Base-by-base conservation (phyloP, 805 yeast species). In the Kodamaea leandrae region DNA sequence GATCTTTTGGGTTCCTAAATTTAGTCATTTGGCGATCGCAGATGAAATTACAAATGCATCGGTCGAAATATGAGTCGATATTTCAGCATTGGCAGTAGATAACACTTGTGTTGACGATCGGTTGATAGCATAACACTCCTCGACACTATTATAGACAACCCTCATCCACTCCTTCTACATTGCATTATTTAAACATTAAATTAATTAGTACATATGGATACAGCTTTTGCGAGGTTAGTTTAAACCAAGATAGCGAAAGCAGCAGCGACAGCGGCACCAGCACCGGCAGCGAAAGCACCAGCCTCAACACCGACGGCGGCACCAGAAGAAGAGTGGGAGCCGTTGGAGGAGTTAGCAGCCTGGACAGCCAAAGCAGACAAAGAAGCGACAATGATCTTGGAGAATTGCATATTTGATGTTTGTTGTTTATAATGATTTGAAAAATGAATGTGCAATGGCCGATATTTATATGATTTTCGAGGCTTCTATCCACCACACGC, bases 361-460 rank as follows among this genome's bases (percentile, higher is more conserved):
- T 49, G 56, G 18, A 51, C 57, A 30, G 52, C 50, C 35, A 52
- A 48, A 36, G 50, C 57, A 32, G 46, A 44, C 19, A 52, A 47
- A 19, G 53, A 49, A 36, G 42, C 44, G 38, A 47, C 37, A n/a
- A 39, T 17, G 38, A 54, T 40, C 42, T 49, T 50, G 37, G 57
- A 43, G 45, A 53, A 48, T 39, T 54, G 51, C 59, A 55, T 55
- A 29, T 10, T 45, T 14, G 19, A 19, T 17, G 19, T n/a, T 19
- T 19, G 20, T 24, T 29, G 32, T 28, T 25, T 15, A 10, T 20
- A 9, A 34, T 7, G 10, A 15, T 14, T n/a, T n/a, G n/a, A n/a
- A 13, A 32, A 32, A 4, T 6, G 12, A 19, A 13, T 9, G 21
- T 17, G 19, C 18, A 9, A 6, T 4, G 21, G 6, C 33, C 13